Percentiles rank a stretch among this genome's conserved stretches.
Evolutionary conservation across 2,329 filamentous ascomycete genomes (phyloP).

Genomic region (Alternaria ethzedia): DNA sequence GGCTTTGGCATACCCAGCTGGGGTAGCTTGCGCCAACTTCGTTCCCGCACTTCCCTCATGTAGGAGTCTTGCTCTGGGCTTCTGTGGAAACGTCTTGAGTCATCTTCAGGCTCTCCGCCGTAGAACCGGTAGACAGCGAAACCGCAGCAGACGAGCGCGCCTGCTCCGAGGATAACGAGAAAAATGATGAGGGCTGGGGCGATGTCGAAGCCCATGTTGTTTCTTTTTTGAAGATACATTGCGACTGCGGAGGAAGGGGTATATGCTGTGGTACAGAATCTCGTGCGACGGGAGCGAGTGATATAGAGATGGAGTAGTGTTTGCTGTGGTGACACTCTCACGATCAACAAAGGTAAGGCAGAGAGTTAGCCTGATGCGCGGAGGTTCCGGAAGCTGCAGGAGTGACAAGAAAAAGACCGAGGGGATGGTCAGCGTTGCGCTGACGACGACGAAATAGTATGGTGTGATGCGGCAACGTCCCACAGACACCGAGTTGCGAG

Average conservation of each 20-base stretch:
- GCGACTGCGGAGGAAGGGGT: not conserved
- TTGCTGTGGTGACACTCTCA: not conserved
- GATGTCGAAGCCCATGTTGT: constrained; percentile 37
- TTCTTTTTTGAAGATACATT: constrained; percentile 28
- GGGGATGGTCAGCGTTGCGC: constrained; percentile 7
- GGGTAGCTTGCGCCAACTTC: constrained; percentile 28
- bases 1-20: constrained; percentile 2
- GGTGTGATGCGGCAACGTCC: constrained; percentile 6
- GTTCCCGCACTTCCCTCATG: constrained; percentile 40
- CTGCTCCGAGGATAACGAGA: constrained; percentile 37
- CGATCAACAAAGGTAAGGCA: not conserved
- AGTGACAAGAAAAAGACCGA: constrained; percentile 4
- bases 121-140: constrained; percentile 32
- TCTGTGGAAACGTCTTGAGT: constrained; percentile 10
- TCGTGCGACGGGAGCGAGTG: not conserved
- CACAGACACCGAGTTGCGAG: not conserved
- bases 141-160: constrained; percentile 24
- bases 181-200: constrained; percentile 36
- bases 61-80: constrained; percentile 40
- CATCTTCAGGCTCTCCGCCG: constrained; percentile 9
- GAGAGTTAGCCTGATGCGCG: not conserved
- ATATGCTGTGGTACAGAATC: not conserved
- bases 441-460: constrained; percentile 5
- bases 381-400: constrained; percentile 10
- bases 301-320: not conserved